Evolutionary conservation across 2,329 filamentous ascomycete species (phyloP).

Genomic region (Rutstroemia sp.): DNA sequence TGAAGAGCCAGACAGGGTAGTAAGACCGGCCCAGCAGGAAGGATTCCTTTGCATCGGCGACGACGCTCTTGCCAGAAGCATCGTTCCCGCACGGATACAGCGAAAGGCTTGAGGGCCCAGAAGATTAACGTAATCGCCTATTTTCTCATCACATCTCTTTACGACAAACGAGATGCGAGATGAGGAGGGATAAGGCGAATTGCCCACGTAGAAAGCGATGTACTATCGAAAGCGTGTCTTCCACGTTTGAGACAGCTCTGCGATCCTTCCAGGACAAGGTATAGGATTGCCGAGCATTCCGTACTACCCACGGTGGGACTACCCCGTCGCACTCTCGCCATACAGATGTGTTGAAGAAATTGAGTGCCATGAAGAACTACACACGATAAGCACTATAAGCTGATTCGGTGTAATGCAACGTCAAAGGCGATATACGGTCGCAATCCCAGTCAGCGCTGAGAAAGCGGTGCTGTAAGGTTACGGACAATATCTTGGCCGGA

Average conservation of each 20-base stretch:
- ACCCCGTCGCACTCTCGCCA: not conserved
- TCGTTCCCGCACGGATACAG: no score
- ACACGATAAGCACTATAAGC: not conserved
- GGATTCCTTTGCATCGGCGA: no score
- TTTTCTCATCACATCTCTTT: no score
- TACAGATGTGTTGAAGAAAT: no score
- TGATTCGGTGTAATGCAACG: not conserved
- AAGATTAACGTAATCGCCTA: no score
- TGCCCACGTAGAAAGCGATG: not conserved
- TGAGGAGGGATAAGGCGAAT: not conserved
- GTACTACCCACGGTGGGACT: not conserved
- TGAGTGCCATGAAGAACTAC: no score
- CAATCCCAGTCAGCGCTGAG: not conserved
- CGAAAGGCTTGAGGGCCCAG: no score
- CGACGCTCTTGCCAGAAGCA: no score
- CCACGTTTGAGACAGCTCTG: not conserved
- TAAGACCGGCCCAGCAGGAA: no score
- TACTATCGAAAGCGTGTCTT: not conserved
- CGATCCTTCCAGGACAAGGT: not conserved
- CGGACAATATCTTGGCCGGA: not conserved
- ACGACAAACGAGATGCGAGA: not conserved
- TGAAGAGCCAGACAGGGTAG: no score
- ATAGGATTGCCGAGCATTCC: not conserved
- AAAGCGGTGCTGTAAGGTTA: not conserved
- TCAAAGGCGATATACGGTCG: not conserved